These are phyloP conservation scores for Sporisorium iseilematis-ciliati DNA, from an alignment of 1,284 basidiomycete genomes.

Conservation along the genomic window DNA sequence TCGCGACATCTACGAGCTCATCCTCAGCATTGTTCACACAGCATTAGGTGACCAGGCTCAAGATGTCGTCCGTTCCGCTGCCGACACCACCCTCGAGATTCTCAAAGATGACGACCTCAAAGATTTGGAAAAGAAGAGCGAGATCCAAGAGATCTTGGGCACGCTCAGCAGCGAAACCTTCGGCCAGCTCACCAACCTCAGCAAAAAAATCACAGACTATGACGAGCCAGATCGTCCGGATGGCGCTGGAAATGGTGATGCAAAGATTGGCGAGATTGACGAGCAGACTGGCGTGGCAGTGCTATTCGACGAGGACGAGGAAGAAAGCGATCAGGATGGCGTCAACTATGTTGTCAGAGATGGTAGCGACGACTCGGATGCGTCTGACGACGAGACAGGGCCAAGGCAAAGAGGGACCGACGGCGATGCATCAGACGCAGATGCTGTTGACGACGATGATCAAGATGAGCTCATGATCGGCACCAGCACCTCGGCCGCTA, in stretches of 20 bases:
- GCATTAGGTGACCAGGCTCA: slow-evolving; percentile 91
- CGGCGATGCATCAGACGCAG: slow-evolving; percentile 71
- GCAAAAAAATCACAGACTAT: slow-evolving; percentile 97
- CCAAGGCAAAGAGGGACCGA: slow-evolving; percentile 72
- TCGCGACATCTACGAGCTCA: slow-evolving; percentile 91
- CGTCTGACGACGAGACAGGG: slow-evolving; percentile 74
- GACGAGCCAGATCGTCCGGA: slow-evolving; percentile 75
- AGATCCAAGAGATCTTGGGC: slow-evolving; percentile 86
- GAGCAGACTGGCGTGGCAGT: slow-evolving; percentile 73
- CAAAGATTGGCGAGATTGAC: slow-evolving; percentile 82
- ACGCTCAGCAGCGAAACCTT: slow-evolving; percentile 81
- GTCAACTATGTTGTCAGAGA: slow-evolving; percentile 83
- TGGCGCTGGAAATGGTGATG: slow-evolving; percentile 74
- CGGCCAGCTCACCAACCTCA: slow-evolving; percentile 84
- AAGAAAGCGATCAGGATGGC: slow-evolving; percentile 88
- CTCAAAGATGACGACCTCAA: slow-evolving; percentile 91
- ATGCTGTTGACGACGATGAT: slow-evolving; percentile 79
- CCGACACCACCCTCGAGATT: slow-evolving; percentile 88
- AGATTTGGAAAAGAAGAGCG: slow-evolving; percentile 98
- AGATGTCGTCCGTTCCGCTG: slow-evolving; percentile 92
- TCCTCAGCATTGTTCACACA: slow-evolving; percentile 79
- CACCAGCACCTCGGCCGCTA: slow-evolving; percentile 17
- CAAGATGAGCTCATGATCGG: slow-evolving; percentile 74
- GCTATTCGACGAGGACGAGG: slow-evolving; percentile 73
- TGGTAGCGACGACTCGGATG: slow-evolving; percentile 79